phyloP scores from a whole-genome alignment of 345 rosid genomes.

The Dimocarpus longan region DNA sequence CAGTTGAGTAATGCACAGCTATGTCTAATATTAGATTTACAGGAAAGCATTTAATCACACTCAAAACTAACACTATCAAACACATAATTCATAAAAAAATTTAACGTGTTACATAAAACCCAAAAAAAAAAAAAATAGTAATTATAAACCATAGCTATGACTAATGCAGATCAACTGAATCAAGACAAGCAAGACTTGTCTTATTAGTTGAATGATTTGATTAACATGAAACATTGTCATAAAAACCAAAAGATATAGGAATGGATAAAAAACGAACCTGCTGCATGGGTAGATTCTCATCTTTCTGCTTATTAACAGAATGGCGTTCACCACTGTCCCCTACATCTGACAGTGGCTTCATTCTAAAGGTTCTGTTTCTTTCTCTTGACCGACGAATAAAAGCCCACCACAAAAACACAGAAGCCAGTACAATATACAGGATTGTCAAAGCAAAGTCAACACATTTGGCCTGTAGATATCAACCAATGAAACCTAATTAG shows the following conservation, averaged over 20 bases:
- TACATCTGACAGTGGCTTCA: slow-evolving; percentile 45
- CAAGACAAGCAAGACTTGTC: background rate
- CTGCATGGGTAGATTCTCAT: slow-evolving; percentile 65
- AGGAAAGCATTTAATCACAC: background rate
- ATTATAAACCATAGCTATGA: background rate
- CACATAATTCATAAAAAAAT: background rate
- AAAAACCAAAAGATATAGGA: background rate
- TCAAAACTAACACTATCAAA: background rate
- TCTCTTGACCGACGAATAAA: slow-evolving; percentile 58
- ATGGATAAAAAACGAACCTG: slow-evolving; percentile 39
- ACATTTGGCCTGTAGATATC: slow-evolving; percentile 74
- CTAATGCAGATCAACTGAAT: background rate
- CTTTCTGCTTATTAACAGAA: slow-evolving; percentile 51
- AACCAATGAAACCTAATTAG: slow-evolving; percentile 30
- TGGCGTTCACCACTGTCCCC: slow-evolving; percentile 43
- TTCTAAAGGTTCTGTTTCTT: slow-evolving; percentile 51
- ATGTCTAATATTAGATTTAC: background rate
- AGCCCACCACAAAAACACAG: slow-evolving; percentile 82
- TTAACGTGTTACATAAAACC: background rate
- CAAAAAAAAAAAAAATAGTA: background rate
- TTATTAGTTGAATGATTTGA: slow-evolving; percentile 9
- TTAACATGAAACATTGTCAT: background rate
- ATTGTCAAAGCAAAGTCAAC: slow-evolving; percentile 72
- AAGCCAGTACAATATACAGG: slow-evolving; percentile 68
- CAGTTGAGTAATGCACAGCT: background rate